Conservation (phyloP, 148 eudicot genomes). For the Camellia granthamiana region DNA sequence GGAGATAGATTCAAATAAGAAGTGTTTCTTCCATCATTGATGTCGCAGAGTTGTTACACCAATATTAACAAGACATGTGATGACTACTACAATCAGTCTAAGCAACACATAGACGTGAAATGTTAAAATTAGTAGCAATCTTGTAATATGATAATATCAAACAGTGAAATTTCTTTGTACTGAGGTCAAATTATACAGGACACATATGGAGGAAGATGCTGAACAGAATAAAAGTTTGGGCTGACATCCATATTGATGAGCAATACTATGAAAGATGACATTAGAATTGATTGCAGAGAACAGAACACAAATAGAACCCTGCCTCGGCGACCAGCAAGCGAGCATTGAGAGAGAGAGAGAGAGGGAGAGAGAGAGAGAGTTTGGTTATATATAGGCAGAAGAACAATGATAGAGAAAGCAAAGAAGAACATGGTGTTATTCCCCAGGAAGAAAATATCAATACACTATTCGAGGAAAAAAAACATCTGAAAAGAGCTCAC, state of each 20-base stretch:
- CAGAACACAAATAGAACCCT: neutral
- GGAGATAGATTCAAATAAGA: neutral
- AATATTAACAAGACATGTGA: neutral
- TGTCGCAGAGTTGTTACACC: neutral
- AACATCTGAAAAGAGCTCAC: neutral
- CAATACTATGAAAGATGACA: neutral
- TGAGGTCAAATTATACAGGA: constrained; percentile 1
- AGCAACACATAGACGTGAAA: neutral
- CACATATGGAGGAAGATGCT: neutral
- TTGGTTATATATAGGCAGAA: too few relatives aligned
- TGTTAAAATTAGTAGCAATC: neutral
- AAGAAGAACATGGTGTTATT: neutral
- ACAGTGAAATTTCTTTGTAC: neutral
- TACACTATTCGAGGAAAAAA: neutral
- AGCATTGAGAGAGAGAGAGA: neutral
- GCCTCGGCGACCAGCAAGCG: too few relatives aligned
- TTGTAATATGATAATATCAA: neutral
- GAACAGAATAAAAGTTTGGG: neutral
- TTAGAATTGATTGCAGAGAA: neutral
- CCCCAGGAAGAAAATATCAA: neutral
- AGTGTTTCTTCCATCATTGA: neutral
- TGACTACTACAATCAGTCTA: neutral
- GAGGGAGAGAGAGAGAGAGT: neutral
- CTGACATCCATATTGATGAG: neutral
- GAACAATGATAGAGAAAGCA: neutral